Evolutionary conservation across 192 early-diverging fungal genomes (phyloP), one percentile per base, ranked within the genome.

Genomic region (Cladochytrium replicatum): DNA sequence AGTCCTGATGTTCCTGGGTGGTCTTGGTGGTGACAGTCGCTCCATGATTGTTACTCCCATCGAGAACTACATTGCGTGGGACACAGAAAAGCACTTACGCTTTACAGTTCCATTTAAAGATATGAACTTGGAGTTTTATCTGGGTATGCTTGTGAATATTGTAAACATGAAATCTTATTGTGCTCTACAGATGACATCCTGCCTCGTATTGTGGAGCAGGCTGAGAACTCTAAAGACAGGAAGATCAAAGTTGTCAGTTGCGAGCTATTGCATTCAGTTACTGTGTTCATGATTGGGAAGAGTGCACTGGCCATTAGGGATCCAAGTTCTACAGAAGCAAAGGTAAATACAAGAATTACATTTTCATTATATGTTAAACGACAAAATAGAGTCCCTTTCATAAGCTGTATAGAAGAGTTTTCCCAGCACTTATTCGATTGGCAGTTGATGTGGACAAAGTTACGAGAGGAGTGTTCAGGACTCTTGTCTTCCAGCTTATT

Each of bases 261-360:
- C 32, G 86, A 89, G 51, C 54, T 87, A 0, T 52, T 89, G 6
- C 86, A 89, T 46, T 75, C 81, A 8, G 40, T 82, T 4, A 58
- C 81, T 5, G 57, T 89, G n/a, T 23, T 83, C 6, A 89, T 89
- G 84, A 68, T 89, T 29, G 86, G 86, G 1, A 71, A 69, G 25
- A 77, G 64, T 52, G 81, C 78, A 5, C 70, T 71, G 19, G 65
- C 71, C 32, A 43, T 15, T 21, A 6, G 40, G n/a, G 5, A 6
- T 15, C 40, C 5, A 41, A 15, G 40, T 15, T 22, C 21, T 17
- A 17, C 29, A 7, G 22, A 29, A 11, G 17, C 41, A 44, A 50
- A 41, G n/a, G 48, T 17, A 43, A 41, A 44, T 44, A 31, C 24
- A 17, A n/a, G n/a, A n/a, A n/a, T n/a, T n/a, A n/a, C n/a, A n/a